Evolutionary conservation across 2,329 filamentous ascomycete species (phyloP), one percentile per base, ranked within the genome.

Genomic region (Trematosphaeria pertusa): DNA sequence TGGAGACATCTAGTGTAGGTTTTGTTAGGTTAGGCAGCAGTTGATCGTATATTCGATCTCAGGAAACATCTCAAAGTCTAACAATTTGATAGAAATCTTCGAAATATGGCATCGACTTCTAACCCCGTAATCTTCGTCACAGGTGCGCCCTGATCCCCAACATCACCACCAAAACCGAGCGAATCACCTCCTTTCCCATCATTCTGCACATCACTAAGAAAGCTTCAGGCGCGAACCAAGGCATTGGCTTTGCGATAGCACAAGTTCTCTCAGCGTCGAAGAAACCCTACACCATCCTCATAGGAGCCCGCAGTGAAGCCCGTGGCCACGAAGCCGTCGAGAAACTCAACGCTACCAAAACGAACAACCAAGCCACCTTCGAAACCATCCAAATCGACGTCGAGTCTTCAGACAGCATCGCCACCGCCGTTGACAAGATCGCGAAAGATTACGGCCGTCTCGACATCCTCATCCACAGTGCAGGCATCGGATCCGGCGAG

Each of bases 391-490:
- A 43, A 70, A 43, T 38, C 31, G 30, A 59, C 45, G 24, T 52
- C 46, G 38, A 37, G 21, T 49, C 54, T 30, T 49, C 58, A n/a
- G 50, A 54, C 20, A 50, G 44, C 40, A 62, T 60, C 46, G 44
- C 41, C 24, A 17, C 30, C 52, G 55, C 63, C 17, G 41, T 62
- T 18, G 59, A 62, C 32, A 58, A 56, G 20, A 56, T 64, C 9
- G 52, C 10, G 39, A 44, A 48, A 8, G 21, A 41, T 12, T 52
- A 43, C 17, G 48, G 39, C 21, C 33, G 37, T 9, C 81, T 94
- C 63, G 88, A 93, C 73, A 88, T 93, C 46, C 75, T 94, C 32
- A 74, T 94, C 75, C 93, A 94, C 80, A 94, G 93, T 69, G 89
- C 90, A 33, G 90, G 88, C 24, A 71, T 81, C 3, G 19, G 39